phyloP scores from a whole-genome alignment of 1,284 basidiomycete genomes.

The Pseudozyma hubeiensis region DNA sequence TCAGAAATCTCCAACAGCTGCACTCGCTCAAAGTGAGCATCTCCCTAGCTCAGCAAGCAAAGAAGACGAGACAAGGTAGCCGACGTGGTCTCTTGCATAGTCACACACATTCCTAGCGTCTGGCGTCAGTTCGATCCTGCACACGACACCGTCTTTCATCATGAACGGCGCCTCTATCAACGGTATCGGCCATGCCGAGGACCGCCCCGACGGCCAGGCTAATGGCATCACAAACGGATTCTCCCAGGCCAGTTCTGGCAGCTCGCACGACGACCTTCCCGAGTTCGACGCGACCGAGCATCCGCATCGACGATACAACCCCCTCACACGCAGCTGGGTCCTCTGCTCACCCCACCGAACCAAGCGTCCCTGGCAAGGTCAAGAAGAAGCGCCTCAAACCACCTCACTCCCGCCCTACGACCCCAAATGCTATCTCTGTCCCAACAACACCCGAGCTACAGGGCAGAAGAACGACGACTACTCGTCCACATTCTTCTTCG shows the following conservation, averaged over 20 bases:
- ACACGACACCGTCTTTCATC: constrained; percentile 9
- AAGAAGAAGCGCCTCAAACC: constrained; percentile 54
- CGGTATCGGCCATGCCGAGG: background rate
- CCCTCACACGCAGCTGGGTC: constrained; percentile 58
- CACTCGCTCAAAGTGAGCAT: no score
- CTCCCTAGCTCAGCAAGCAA: no score
- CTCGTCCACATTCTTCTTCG: constrained; percentile 77
- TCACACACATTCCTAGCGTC: no score
- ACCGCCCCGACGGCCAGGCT: constrained; percentile 6
- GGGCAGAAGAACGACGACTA: constrained; percentile 81
- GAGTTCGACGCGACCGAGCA: constrained; percentile 62
- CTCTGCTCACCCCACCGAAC: constrained; percentile 68
- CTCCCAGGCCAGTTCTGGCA: background rate
- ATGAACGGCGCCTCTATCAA: constrained; percentile 12
- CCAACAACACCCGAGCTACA: constrained; percentile 83
- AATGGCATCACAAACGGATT: constrained; percentile 1
- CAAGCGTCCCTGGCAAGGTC: constrained; percentile 68
- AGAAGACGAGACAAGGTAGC: no score
- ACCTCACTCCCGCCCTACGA: constrained; percentile 76
- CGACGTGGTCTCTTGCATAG: no score
- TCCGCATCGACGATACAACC: constrained; percentile 66
- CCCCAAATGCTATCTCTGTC: constrained; percentile 87
- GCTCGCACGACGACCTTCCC: constrained; percentile 17
- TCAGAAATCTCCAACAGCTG: no score
- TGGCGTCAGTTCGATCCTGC: background rate